Conservation (phyloP, 371 early-diverging fungal genomes). For the Mortierella sp. region DNA sequence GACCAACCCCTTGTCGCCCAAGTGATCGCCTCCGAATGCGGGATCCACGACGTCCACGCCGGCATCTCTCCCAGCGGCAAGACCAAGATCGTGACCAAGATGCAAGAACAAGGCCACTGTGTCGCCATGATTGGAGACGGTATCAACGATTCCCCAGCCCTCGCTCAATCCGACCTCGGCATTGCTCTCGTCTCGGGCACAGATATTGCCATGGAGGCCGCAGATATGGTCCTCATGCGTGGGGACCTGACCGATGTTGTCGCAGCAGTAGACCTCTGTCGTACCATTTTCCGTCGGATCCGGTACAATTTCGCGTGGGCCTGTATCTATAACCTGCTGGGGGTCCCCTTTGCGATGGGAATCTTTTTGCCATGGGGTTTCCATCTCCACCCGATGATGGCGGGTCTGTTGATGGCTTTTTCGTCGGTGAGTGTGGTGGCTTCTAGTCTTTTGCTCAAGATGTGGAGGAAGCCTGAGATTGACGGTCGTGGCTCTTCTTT, state of each 20-base stretch:
- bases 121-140: constrained; percentile 99
- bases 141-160: constrained; percentile 97
- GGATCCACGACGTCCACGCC: constrained; percentile 88
- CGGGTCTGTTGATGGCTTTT: constrained; percentile 95
- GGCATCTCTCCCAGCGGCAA: constrained; percentile 94
- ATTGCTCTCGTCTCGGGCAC: constrained; percentile 95
- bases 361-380: constrained; percentile 87
- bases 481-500: not conserved
- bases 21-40: constrained; percentile 78
- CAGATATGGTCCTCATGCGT: constrained; percentile 89
- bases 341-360: constrained; percentile 97
- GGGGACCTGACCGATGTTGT: constrained; percentile 89
- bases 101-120: constrained; percentile 67
- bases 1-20: constrained; percentile 88
- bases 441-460: constrained; percentile 86
- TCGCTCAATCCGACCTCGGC: constrained; percentile 94
- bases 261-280: constrained; percentile 86
- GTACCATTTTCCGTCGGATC: constrained; percentile 88
- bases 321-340: constrained; percentile 89
- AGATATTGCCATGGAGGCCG: constrained; percentile 96
- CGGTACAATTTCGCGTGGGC: constrained; percentile 92
- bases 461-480: constrained; percentile 69
- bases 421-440: constrained; percentile 92
- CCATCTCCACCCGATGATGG: constrained; percentile 91
- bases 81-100: constrained; percentile 75